Evolutionary conservation across 495 filamentous ascomycete species (phyloP), one percentile per base, ranked within the genome.

Genomic region (Daldinia loculata): DNA sequence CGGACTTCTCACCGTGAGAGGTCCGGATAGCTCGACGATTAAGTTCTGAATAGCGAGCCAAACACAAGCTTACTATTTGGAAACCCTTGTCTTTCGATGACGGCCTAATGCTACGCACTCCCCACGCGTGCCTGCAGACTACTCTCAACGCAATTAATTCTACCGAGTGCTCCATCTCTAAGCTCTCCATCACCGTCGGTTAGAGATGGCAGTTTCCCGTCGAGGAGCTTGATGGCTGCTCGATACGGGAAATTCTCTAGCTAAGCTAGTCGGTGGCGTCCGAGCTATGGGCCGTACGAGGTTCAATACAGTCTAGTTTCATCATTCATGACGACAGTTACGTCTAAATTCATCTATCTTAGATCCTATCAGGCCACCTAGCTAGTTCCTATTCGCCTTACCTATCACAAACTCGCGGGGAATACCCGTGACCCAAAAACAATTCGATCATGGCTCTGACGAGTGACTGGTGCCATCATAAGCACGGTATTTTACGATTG

Each of bases 261-360:
- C 56, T 41, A 61, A 56, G 56, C 39, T 53, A 55, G 61, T 69
- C 66, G 64, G 61, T 60, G 50, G 50, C 60, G 41, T 43, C 48
- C 32, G 39, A 68, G 48, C 59, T 17, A 34, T 50, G 60, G 64
- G 56, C 56, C 56, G 55, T 64, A 63, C 43, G 53, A 17, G 56
- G 15, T 59, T 56, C n/a, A 59, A 72, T 64, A 50, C 50, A 56
- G 65, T 41, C 50, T 68, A 62, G 64, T 55, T 73, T 63, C 64
- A 61, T 69, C 63, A 64, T 60, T 61, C 60, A 72, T 72, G 64
- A 72, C 69, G 69, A 72, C 64, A 72, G 51, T 38, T 48, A 48
- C 63, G 60, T 48, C 48, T 64, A 57, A 60, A 26, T 68, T 67
- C 63, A 63, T 72, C 63, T 53, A 53, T 34, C 29, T 30, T 66